phyloP scores from a whole-genome alignment of 306 rosid genomes.

The Quercus berberidifolia region DNA sequence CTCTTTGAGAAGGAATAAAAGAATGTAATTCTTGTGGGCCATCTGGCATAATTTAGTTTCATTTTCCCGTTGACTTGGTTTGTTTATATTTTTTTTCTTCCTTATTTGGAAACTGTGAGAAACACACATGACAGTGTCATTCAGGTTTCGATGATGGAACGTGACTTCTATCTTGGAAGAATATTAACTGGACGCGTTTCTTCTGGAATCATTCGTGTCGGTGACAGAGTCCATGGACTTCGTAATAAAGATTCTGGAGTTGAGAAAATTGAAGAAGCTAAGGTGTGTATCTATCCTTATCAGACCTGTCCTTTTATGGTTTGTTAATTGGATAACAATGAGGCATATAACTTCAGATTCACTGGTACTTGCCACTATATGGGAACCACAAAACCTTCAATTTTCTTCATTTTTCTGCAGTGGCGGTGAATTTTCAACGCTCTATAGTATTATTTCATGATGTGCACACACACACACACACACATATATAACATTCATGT shows the following conservation, averaged over 20 bases:
- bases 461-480: not conserved
- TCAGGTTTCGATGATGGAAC: conserved; percentile 99
- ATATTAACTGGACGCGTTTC: conserved; percentile 89
- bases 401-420: not conserved
- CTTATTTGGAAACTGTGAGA: conserved; percentile 32
- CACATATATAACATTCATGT: not conserved
- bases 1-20: not conserved
- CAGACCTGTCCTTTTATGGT: not conserved
- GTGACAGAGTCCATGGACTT: conserved; percentile 90
- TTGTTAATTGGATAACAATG: not conserved
- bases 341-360: not conserved
- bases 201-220: conserved; percentile 75
- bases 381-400: no score
- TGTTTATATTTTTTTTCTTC: conserved; percentile 6
- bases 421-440: not conserved
- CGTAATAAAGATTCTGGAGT: conserved; percentile 66
- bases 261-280: conserved; percentile 91
- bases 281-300: conserved; percentile 47
- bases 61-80: conserved; percentile 2
- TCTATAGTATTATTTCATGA: not conserved
- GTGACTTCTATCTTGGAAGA: conserved; percentile 84
- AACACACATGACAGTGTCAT: conserved; percentile 43
- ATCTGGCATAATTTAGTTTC: conserved; percentile 8
- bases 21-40: not conserved
- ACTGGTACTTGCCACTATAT: no score